phyloP scores from a whole-genome alignment of 352 stramenopile genomes.

The Pseudoperonospora humuli region DNA sequence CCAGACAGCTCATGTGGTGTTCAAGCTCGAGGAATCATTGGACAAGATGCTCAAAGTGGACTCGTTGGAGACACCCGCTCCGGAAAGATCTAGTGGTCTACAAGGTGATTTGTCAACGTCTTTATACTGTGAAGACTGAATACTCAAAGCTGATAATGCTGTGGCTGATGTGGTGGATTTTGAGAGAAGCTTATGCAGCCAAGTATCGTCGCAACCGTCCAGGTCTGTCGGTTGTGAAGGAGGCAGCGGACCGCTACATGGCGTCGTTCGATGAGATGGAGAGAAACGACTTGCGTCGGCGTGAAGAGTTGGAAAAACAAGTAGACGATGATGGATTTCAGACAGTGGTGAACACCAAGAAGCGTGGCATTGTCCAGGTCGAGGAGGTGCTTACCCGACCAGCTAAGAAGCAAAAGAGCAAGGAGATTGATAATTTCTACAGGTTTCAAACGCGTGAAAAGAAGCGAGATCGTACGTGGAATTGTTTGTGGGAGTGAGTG shows the following conservation, averaged over 20 bases:
- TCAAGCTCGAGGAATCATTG: conserved; percentile 57
- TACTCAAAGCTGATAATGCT: not conserved
- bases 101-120: conserved; percentile 14
- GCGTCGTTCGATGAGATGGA: conserved; percentile 64
- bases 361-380: conserved; percentile 38
- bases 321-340: conserved; percentile 81
- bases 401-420: conserved; percentile 79
- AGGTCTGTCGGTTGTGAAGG: conserved; percentile 53
- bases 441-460: conserved; percentile 83
- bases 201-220: conserved; percentile 67
- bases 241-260: conserved; percentile 70
- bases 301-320: conserved; percentile 70
- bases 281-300: conserved; percentile 43
- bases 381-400: conserved; percentile 48
- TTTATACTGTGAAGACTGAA: not conserved
- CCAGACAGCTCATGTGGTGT: conserved; percentile 61
- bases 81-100: conserved; percentile 20
- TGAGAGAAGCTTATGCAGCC: conserved; percentile 31
- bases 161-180: not conserved
- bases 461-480: conserved; percentile 70
- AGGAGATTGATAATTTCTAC: conserved; percentile 80
- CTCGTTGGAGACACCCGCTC: conserved; percentile 28
- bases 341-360: conserved; percentile 78
- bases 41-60: conserved; percentile 42
- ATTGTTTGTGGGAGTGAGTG: not conserved